A percentile compares a stretch with the other conserved stretches of the same genome.
phyloP scores from a whole-genome alignment of 352 stramenopile species.

The Globisporangium spiculum region DNA sequence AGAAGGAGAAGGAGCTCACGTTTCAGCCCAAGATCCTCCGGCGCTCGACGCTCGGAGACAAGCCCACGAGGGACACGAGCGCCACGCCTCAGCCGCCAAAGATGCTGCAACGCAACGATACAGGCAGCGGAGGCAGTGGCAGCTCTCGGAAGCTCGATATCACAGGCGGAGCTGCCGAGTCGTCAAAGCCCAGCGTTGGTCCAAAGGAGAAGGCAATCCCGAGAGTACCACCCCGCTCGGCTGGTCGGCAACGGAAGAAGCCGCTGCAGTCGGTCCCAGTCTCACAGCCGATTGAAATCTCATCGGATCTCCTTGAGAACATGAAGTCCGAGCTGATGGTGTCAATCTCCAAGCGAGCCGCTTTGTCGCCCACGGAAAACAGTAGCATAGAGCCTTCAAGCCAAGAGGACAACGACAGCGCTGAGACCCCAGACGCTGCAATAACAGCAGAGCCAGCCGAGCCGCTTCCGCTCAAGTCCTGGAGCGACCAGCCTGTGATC shows the following conservation, averaged over 20 bases:
- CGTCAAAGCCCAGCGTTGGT: constrained; percentile 1
- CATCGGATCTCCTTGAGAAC: constrained; percentile 52
- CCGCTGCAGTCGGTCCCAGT: constrained; percentile 33
- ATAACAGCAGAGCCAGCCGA: background rate
- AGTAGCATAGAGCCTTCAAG: background rate
- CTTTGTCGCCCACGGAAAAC: constrained; percentile 7
- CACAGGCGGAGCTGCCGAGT: background rate
- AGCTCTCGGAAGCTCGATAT: constrained; percentile 19
- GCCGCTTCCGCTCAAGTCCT: constrained; percentile 29
- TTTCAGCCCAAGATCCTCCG: constrained; percentile 83
- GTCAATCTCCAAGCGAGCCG: constrained; percentile 31
- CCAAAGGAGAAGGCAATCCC: constrained; percentile 37
- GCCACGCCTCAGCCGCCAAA: background rate
- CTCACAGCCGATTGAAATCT: constrained; percentile 53
- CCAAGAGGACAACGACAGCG: constrained; percentile 16
- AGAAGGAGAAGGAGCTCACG: constrained; percentile 77
- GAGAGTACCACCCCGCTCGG: constrained; percentile 28
- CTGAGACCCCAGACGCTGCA: background rate
- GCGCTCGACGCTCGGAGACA: constrained; percentile 54
- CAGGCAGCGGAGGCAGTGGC: background rate
- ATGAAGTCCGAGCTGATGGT: constrained; percentile 71
- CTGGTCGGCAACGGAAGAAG: constrained; percentile 27
- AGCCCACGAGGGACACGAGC: constrained; percentile 25
- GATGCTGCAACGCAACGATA: constrained; percentile 18
- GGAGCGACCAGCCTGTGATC: constrained; percentile 49